These are phyloP conservation scores for Globisporangium spinosum DNA, from an alignment of 352 stramenopile genomes.

Conservation along the genomic window DNA sequence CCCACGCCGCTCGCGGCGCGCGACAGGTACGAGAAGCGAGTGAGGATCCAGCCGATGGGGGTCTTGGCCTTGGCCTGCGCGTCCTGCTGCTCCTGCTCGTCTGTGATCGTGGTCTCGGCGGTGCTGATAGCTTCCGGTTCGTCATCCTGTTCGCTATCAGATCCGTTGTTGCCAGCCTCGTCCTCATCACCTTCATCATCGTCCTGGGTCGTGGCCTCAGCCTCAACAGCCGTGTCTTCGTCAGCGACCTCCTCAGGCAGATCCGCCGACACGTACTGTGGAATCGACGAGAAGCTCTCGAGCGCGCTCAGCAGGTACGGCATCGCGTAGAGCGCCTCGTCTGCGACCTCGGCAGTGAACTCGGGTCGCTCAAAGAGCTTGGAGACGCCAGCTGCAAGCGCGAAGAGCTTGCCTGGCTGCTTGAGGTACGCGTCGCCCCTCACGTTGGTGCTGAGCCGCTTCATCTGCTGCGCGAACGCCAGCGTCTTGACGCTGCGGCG, in stretches of 20 bases:
- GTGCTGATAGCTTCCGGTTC: conserved; percentile 22
- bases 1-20: conserved; percentile 48
- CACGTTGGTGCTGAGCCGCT: conserved; percentile 29
- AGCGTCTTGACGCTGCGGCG: conserved; percentile 48
- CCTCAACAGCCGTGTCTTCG: conserved; percentile 16
- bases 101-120: conserved; percentile 23
- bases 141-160: conserved; percentile 9
- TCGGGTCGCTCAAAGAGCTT: conserved; percentile 67
- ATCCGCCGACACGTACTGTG: conserved; percentile 42
- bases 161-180: conserved; percentile 6
- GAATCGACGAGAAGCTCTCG: conserved; percentile 43
- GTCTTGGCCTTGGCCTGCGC: conserved; percentile 51
- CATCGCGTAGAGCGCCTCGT: conserved; percentile 55
- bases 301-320: conserved; percentile 65
- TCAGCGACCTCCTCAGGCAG: conserved; percentile 16
- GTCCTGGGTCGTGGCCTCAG: conserved; percentile 13
- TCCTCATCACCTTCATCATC: conserved; percentile 14
- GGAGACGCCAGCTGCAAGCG: conserved; percentile 47
- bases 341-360: conserved; percentile 47
- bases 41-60: conserved; percentile 80
- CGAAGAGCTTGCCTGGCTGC: conserved; percentile 55
- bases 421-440: conserved; percentile 47
- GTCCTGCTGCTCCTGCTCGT: conserved; percentile 42
- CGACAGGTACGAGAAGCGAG: conserved; percentile 75
- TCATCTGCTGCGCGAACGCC: conserved; percentile 27